Base-by-base conservation (phyloP, 108 stramenopile species). In the Epithemia pelagica region DNA sequence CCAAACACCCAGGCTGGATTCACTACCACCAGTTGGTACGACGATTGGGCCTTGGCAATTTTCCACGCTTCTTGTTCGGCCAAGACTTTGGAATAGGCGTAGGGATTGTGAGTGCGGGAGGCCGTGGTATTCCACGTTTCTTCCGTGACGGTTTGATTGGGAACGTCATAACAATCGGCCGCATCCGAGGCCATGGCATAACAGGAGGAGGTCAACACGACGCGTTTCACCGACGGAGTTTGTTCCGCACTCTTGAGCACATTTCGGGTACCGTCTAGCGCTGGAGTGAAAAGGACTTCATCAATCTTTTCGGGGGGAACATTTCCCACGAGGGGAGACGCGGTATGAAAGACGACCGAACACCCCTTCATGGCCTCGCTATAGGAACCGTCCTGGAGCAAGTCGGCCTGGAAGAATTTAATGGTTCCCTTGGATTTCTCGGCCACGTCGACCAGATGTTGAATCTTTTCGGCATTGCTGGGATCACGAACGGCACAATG, bases 11-110 rank as follows among this genome's bases (percentile, higher is more conserved):
- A 15, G 18, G 54, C 26, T 18, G 72, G 72, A 61, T 65, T 65
- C 28, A 73, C 67, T 21, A 59, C 37, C 1, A 61, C 66, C 66
- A 73, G 19, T 5, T 22, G 15, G 66, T 66, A 73, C 26, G 59
- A 32, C 23, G 51, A 33, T 54, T 73, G 72, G 1, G 25, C 29
- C 27, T 55, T 66, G 26, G 64, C 64, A 2, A 65, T 60, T 20
- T 29, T 59, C 72, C 72, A 73, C 15, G 72, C 72, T 27, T 32
- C 30, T 62, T 67, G 54, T 37, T 73, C 72, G 15, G 72, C 72
- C 64, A 67, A 22, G 20, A 59, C 61, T 59, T 73, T 73, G 72
- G 26, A n/a, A 3, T 52, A 61, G 28, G 20, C 24, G 54, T 73
- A 73, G 20, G 72, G 72, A 21, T 61, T 20, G 54, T 67, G 28